Evolutionary conservation across 129 eudicot species (phyloP).

Genomic region (Artemisia argyi): DNA sequence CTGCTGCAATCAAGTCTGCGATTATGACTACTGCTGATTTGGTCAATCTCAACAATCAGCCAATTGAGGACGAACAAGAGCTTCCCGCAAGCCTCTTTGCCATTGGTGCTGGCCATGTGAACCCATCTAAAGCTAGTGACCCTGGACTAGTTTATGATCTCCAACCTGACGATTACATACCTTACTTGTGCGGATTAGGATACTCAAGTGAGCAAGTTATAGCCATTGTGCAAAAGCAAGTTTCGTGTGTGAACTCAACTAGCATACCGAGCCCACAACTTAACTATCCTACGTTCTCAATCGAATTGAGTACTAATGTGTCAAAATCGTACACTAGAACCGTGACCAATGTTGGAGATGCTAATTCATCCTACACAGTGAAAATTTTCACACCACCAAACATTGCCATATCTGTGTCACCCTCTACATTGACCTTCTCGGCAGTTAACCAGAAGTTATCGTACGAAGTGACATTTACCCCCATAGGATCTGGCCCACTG

Average conservation of each 20-base stretch:
- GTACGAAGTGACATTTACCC: conserved; percentile 32
- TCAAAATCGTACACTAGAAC: conserved; percentile 39
- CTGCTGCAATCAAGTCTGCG: conserved; percentile 58
- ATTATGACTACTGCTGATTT: conserved; percentile 52
- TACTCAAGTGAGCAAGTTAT: conserved; percentile 34
- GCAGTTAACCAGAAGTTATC: conserved; percentile 35
- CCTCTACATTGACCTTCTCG: conserved; percentile 34
- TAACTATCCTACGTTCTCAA: conserved; percentile 54
- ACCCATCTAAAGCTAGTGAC: conserved; percentile 51
- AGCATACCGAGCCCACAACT: conserved; percentile 40
- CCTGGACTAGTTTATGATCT: conserved; percentile 49
- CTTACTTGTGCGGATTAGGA: conserved; percentile 45
- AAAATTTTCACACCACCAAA: conserved; percentile 20
- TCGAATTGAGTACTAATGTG: conserved; percentile 19
- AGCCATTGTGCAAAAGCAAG: conserved; percentile 28
- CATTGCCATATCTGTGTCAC: conserved; percentile 29
- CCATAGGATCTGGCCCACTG: not conserved
- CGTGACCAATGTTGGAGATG: conserved; percentile 58
- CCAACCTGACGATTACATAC: conserved; percentile 45
- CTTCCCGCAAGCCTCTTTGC: conserved; percentile 45
- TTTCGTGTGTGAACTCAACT: conserved; percentile 28
- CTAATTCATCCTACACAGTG: conserved; percentile 34
- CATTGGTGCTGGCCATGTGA: conserved; percentile 52
- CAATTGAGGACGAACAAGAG: conserved; percentile 38
- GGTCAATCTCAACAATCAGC: conserved; percentile 37